These are phyloP conservation scores for Metschnikowia shivogae DNA, from an alignment of 805 yeast genomes.

Conservation along the genomic window DNA sequence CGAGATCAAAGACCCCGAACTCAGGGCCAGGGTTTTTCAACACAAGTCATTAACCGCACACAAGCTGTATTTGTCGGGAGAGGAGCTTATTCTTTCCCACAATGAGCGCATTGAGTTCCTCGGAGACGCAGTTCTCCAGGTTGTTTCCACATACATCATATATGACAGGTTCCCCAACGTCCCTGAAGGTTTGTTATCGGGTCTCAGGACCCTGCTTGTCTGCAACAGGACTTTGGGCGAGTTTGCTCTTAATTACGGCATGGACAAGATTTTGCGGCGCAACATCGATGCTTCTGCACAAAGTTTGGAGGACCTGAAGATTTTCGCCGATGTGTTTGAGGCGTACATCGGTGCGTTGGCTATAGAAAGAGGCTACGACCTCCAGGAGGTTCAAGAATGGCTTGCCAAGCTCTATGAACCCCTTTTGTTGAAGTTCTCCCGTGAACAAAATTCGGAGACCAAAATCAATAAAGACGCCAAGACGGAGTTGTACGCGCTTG, in stretches of 20 bases:
- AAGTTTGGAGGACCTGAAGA: slow-evolving; percentile 57
- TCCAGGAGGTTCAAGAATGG: slow-evolving; percentile 54
- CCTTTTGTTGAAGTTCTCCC: slow-evolving; percentile 30
- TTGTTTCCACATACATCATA: slow-evolving; percentile 64
- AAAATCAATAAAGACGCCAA: slow-evolving; percentile 66
- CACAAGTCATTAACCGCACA: slow-evolving; percentile 72
- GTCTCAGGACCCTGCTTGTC: slow-evolving; percentile 64
- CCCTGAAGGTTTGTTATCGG: slow-evolving; percentile 77
- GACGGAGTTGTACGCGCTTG: slow-evolving; percentile 66
- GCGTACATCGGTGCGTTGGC: slow-evolving; percentile 88
- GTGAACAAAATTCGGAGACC: slow-evolving; percentile 29
- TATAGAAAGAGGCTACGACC: slow-evolving; percentile 50
- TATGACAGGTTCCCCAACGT: slow-evolving; percentile 63
- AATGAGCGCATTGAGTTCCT: slow-evolving; percentile 87
- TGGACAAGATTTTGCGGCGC: slow-evolving; percentile 53
- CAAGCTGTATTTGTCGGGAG: slow-evolving; percentile 50
- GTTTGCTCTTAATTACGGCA: slow-evolving; percentile 66
- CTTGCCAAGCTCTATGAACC: slow-evolving; percentile 48
- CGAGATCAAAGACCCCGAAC: slow-evolving; percentile 50
- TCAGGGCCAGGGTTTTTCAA: slow-evolving; percentile 69
- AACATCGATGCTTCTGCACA: slow-evolving; percentile 45
- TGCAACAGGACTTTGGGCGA: slow-evolving; percentile 67
- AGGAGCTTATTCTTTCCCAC: slow-evolving; percentile 58
- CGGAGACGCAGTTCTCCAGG: slow-evolving; percentile 83
- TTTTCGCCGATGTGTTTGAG: slow-evolving; percentile 86